phyloP scores from a whole-genome alignment of 1,284 basidiomycete genomes.

The Ganoderma boninense region DNA sequence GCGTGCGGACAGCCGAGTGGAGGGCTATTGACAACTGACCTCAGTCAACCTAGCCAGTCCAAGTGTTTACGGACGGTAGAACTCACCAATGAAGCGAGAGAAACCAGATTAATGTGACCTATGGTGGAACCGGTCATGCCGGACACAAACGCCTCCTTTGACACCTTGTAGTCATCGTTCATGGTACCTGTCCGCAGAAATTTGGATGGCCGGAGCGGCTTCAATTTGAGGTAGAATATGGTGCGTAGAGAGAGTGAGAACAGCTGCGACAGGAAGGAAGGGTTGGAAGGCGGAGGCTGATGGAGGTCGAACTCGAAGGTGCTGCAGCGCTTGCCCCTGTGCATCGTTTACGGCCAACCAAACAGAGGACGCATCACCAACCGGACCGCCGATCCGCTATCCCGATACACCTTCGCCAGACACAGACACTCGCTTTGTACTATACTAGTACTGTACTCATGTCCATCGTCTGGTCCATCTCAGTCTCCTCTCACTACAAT shows the following conservation, averaged over 20 bases:
- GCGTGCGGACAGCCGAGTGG: slow-evolving; percentile 65
- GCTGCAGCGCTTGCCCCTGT: too few species aligned
- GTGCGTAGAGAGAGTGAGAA: background rate
- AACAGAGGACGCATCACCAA: too few species aligned
- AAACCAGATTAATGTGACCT: slow-evolving; percentile 78
- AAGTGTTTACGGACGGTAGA: slow-evolving; percentile 11
- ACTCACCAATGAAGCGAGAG: slow-evolving; percentile 77
- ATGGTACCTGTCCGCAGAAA: slow-evolving; percentile 4
- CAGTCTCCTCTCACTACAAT: background rate
- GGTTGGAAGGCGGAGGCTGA: too few species aligned
- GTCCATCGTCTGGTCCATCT: background rate
- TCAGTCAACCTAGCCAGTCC: slow-evolving; percentile 25
- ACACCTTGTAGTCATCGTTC: slow-evolving; percentile 71
- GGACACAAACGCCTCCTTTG: slow-evolving; percentile 91
- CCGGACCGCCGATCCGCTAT: too few species aligned
- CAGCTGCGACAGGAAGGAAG: too few species aligned
- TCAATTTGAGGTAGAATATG: background rate
- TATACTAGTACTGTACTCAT: too few species aligned
- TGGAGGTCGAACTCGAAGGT: background rate
- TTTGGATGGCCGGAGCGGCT: background rate
- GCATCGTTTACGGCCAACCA: too few species aligned
- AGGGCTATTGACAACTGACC: slow-evolving; percentile 75
- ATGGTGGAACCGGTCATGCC: slow-evolving; percentile 83
- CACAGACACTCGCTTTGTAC: too few species aligned
- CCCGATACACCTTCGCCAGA: too few species aligned